A percentile compares a stretch with the other conserved stretches of the same genome.
phyloP scores from a whole-genome alignment of 805 yeast genomes.

The Scheffersomyces ergatensis region DNA sequence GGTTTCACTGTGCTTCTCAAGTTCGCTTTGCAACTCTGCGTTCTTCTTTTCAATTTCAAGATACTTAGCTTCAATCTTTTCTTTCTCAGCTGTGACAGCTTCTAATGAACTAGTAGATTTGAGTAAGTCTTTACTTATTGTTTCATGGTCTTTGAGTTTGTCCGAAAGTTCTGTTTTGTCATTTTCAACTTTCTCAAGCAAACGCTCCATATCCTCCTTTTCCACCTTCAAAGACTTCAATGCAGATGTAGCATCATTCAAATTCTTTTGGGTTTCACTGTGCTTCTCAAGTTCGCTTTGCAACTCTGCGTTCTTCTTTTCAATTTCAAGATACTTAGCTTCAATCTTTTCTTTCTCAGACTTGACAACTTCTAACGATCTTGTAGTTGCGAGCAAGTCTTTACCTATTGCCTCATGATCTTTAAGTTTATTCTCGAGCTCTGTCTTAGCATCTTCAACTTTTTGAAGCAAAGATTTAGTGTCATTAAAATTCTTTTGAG shows the following conservation, averaged over 20 bases:
- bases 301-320: background rate
- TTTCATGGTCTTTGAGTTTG: background rate
- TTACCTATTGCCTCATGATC: background rate
- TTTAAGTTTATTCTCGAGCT: background rate
- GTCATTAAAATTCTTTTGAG: too few relatives aligned
- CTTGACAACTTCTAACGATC: background rate
- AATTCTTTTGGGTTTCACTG: background rate
- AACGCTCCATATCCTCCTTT: background rate
- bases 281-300: background rate
- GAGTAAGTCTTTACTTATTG: too few relatives aligned
- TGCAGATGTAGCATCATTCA: too few relatives aligned
- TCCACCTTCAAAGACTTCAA: too few relatives aligned
- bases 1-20: background rate
- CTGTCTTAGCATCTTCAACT: slow-evolving; percentile 4
- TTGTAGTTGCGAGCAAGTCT: too few relatives aligned
- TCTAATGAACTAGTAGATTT: too few relatives aligned
- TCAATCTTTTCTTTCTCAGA: background rate
- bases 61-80: background rate
- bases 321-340: background rate
- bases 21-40: background rate
- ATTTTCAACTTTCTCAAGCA: slow-evolving; percentile 5
- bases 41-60: background rate
- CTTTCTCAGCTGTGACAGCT: background rate
- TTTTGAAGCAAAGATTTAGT: slow-evolving; percentile 1
- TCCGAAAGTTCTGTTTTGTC: slow-evolving; percentile 1